These are phyloP conservation scores for Medicago arabica DNA, from an alignment of 306 rosid genomes.

Conservation along the genomic window DNA sequence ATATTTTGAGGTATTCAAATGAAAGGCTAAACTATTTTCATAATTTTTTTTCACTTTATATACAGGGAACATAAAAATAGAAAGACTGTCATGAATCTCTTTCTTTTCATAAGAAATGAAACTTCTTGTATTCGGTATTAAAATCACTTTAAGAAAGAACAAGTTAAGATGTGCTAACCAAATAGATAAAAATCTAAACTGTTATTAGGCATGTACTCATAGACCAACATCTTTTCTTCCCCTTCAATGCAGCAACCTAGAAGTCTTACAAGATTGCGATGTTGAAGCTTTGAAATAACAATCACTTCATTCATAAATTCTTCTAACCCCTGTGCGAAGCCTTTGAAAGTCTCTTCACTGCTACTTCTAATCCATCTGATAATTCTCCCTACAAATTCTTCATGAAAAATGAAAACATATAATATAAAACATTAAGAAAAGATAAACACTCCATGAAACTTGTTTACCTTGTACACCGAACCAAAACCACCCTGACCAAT, in stretches of 20 bases:
- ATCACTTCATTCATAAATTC: constrained; percentile 47
- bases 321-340: constrained; percentile 38
- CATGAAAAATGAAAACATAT: neutral
- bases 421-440: neutral
- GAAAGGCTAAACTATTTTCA: no score
- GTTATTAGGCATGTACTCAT: constrained; percentile 49
- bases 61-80: no score
- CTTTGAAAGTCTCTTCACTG: constrained; percentile 44
- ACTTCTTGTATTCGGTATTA: no score
- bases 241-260: constrained; percentile 43
- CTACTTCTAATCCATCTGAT: constrained; percentile 35
- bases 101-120: no score
- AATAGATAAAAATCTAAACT: constrained; percentile 43
- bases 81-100: no score
- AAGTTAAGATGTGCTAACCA: no score
- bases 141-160: no score
- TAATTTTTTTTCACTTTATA: no score
- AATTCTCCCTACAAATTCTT: constrained; percentile 27
- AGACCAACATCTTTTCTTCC: constrained; percentile 46
- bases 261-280: constrained; percentile 48
- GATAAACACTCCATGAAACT: neutral
- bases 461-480: constrained; percentile 43
- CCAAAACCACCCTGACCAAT: constrained; percentile 51
- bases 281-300: constrained; percentile 49
- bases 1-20: no score